Conservation (phyloP, 768 basidiomycete species). For the Mycena floridula region DNA sequence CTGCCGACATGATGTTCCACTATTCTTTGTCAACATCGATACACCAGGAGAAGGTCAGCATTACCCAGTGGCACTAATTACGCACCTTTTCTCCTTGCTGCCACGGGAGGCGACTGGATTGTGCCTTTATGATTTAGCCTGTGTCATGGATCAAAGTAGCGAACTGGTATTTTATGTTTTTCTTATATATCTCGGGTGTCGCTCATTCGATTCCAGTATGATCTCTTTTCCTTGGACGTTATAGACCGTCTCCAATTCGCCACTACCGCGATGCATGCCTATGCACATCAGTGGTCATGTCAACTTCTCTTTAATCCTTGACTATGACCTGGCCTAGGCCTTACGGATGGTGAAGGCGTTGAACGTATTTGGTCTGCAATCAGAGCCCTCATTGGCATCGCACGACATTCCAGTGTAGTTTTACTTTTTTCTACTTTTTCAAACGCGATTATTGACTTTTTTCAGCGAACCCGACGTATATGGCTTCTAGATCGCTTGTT, state of each 20-base stretch:
- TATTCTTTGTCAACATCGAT: too few species aligned
- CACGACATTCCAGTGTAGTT: not conserved
- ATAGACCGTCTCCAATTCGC: constrained; percentile 18
- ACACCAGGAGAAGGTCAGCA: constrained; percentile 32
- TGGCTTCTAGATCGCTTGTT: not conserved
- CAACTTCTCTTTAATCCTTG: constrained; percentile 27
- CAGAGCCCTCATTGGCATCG: not conserved
- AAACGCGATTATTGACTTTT: not conserved
- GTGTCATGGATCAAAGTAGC: constrained; percentile 8
- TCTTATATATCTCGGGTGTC: too few species aligned
- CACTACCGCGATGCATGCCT: constrained; percentile 12
- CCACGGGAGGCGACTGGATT: constrained; percentile 21
- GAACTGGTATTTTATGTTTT: constrained; percentile 16
- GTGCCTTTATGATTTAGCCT: constrained; percentile 23
- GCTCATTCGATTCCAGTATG: too few species aligned
- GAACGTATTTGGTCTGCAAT: not conserved
- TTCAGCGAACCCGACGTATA: not conserved
- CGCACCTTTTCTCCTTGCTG: constrained; percentile 20
- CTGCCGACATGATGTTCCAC: constrained; percentile 29
- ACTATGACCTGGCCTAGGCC: constrained; percentile 18
- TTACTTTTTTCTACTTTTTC: not conserved
- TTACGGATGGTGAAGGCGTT: constrained; percentile 3
- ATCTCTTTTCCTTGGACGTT: constrained; percentile 17
- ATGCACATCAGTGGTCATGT: constrained; percentile 31
- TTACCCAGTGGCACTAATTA: constrained; percentile 27